phyloP scores from a whole-genome alignment of 768 basidiomycete species.

The Kwoniella sp. region DNA sequence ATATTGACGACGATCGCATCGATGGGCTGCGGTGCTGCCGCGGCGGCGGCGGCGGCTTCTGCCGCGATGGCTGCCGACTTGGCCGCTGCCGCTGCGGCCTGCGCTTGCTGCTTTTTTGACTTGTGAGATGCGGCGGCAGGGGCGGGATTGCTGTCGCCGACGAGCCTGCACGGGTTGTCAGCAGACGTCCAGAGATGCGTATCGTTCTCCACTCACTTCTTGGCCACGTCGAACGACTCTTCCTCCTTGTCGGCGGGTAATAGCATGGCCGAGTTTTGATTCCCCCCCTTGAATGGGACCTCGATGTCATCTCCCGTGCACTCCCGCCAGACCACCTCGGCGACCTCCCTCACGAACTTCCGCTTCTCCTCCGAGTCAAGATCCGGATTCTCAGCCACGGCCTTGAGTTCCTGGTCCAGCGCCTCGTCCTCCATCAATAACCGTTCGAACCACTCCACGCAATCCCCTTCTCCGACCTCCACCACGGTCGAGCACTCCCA shows the following conservation, averaged over 20 bases:
- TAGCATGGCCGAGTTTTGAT: not conserved
- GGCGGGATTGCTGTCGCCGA: constrained; percentile 29
- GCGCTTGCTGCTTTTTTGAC: constrained; percentile 33
- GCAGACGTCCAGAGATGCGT: not conserved
- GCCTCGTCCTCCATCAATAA: constrained; percentile 28
- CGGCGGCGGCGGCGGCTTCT: constrained; percentile 30
- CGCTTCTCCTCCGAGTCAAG: constrained; percentile 12
- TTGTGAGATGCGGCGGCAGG: constrained; percentile 31
- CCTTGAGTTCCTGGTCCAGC: constrained; percentile 21
- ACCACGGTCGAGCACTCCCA: constrained; percentile 38
- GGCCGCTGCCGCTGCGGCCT: constrained; percentile 33
- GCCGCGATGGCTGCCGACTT: constrained; percentile 33
- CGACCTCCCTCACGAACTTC: constrained; percentile 30
- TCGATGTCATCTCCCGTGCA: constrained; percentile 39
- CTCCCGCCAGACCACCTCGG: constrained; percentile 31
- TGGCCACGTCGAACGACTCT: constrained; percentile 44
- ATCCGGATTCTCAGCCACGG: constrained; percentile 1
- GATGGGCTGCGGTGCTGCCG: constrained; percentile 25
- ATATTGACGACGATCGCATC: constrained; percentile 36
- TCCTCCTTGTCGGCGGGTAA: constrained; percentile 33
- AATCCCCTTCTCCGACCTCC: constrained; percentile 35
- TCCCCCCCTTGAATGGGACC: constrained; percentile 15
- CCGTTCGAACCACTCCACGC: constrained; percentile 24
- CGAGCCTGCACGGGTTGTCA: constrained; percentile 19
- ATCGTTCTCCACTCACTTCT: constrained; percentile 33